Base-by-base conservation (phyloP, 169 alveolate genomes). In the Eimeria maxima region DNA sequence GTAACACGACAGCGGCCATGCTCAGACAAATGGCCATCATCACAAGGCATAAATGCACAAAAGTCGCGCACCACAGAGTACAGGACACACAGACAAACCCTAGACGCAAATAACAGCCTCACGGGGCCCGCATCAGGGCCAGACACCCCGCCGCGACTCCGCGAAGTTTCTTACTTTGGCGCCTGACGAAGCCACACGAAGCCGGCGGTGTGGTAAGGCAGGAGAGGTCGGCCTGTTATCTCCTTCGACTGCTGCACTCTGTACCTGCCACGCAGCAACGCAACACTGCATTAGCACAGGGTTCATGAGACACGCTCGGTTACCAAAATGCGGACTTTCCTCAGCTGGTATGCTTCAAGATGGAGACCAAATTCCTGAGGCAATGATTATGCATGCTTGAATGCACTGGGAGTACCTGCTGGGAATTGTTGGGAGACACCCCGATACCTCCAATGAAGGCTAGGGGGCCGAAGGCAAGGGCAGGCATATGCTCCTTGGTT, bases 371-470 rank as follows among this genome's bases (percentile, higher is more conserved):
- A 69, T 29, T 10, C 18, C 10, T 6, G 50, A 14, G n/a, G 50
- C 29, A 13, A n/a, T 3, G 22, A 6, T 69, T 18, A 6, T 22
- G 2, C 20, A 24, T 16, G 44, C 60, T 20, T 76, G 65, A 24
- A 76, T 47, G 63, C 63, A 20, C 7, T 45, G 45, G 20, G 5
- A 60, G 38, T 44, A 76, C 87, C 87, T 76, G 87, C 4, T 42
- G 16, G 44, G 33, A 7, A 18, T 76, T 45, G 65, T 22, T 76
- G 1, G 87, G 65, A 45, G 60, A 45, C 24, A 76, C 50, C 69
- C 69, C 24, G 38, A 81, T 29, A 4, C 90, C 90, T 27, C 90
- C 73, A 47, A 81, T 73, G 38, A 81, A 81, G 90, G 90, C 73
- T 47, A 76, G 45, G 60, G 87, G 86, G 63, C 63, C 18, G 8